These are phyloP conservation scores for Aureobasidium sp. DNA, from an alignment of 2,329 filamentous ascomycete genomes.

Conservation along the genomic window DNA sequence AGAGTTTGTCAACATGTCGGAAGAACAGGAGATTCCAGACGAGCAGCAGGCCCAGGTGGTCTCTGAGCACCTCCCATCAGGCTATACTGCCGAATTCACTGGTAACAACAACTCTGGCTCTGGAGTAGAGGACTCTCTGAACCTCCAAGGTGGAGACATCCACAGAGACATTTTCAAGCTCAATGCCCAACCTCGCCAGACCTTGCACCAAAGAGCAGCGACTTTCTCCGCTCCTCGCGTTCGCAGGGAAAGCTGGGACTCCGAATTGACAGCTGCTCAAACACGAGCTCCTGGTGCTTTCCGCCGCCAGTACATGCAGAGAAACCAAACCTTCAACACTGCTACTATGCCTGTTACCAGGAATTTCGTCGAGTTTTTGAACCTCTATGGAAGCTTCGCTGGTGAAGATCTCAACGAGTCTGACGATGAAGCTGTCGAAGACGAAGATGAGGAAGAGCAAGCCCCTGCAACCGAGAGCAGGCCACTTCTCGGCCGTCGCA, in stretches of 20 bases:
- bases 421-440: constrained; percentile 51
- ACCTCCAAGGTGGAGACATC: constrained; percentile 67
- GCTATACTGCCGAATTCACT: constrained; percentile 13
- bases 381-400: constrained; percentile 68
- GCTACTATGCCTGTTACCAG: constrained; percentile 50
- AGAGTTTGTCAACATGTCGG: background rate
- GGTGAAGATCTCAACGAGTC: constrained; percentile 58
- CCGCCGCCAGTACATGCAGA: constrained; percentile 43
- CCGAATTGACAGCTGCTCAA: constrained; percentile 33
- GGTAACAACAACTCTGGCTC: background rate
- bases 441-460: constrained; percentile 41
- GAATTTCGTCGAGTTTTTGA: constrained; percentile 68
- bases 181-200: constrained; percentile 39
- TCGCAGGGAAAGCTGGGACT: constrained; percentile 16
- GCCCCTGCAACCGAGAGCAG: constrained; percentile 49
- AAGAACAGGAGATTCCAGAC: background rate
- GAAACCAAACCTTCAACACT: constrained; percentile 29
- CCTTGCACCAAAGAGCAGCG: constrained; percentile 47
- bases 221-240: constrained; percentile 52
- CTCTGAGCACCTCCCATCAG: constrained; percentile 13
- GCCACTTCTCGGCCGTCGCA: constrained; percentile 52
- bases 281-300: constrained; percentile 46
- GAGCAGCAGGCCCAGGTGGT: constrained; percentile 12
- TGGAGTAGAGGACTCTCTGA: constrained; percentile 55
- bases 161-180: constrained; percentile 72